Percentiles rank a stretch among this genome's conserved stretches.
Conservation (phyloP, 2,329 filamentous ascomycete species). For the Colletotrichum somersetense region DNA sequence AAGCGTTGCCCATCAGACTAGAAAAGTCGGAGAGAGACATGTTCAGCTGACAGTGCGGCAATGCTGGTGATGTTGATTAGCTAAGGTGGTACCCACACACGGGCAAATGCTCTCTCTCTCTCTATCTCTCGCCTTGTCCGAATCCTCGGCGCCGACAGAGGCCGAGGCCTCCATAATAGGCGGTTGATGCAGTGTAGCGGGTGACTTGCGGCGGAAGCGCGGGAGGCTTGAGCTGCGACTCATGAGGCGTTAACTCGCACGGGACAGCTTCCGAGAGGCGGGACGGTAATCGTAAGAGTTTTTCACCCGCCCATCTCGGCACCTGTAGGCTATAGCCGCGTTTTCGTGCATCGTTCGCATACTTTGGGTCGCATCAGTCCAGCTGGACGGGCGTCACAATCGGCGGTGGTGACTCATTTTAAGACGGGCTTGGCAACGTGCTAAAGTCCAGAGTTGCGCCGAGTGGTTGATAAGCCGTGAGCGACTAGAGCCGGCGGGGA, state of each 20-base stretch:
- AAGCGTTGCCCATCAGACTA: conserved; percentile 11
- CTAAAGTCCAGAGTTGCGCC: conserved; percentile 11
- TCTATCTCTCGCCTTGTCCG: background rate
- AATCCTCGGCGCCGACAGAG: conserved; percentile 29
- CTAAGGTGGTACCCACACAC: background rate
- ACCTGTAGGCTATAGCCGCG: background rate
- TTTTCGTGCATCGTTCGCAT: background rate
- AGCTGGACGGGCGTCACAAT: background rate
- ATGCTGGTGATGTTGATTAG: background rate
- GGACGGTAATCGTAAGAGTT: background rate
- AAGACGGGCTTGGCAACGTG: conserved; percentile 23
- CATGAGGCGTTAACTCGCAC: background rate
- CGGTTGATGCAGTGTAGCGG: conserved; percentile 10
- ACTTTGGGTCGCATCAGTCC: background rate
- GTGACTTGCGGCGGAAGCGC: conserved; percentile 29
- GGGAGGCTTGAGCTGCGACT: conserved; percentile 18
- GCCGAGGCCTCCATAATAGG: background rate
- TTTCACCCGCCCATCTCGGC: too few relatives aligned
- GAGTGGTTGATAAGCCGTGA: conserved; percentile 14
- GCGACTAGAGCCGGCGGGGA: too few relatives aligned
- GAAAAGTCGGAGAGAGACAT: background rate
- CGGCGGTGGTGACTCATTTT: conserved; percentile 7
- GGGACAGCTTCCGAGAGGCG: conserved; percentile 27
- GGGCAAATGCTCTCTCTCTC: background rate
- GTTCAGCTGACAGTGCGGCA: background rate